phyloP scores from a whole-genome alignment of 2,329 filamentous ascomycete species.

The Thelonectria discophora region DNA sequence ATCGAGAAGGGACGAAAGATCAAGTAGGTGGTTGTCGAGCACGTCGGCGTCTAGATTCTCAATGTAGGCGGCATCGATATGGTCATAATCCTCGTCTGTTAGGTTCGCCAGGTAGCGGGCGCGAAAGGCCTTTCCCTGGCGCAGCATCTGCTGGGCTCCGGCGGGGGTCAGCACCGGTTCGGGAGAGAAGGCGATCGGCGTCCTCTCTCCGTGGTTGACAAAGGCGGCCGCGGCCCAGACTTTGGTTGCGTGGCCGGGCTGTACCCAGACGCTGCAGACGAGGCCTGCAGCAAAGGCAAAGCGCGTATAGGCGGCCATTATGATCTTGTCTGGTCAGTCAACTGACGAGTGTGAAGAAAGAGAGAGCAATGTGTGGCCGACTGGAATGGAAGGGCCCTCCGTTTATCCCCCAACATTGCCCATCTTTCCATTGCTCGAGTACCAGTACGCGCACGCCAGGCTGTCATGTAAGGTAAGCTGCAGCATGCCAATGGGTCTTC shows the following conservation, averaged over 20 bases:
- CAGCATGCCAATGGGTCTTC: too few species aligned
- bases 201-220: conserved; percentile 63
- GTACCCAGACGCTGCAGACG: conserved; percentile 41
- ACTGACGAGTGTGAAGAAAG: background rate
- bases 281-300: conserved; percentile 32
- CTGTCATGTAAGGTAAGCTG: too few species aligned
- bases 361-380: conserved; percentile 1
- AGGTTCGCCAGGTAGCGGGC: conserved; percentile 56
- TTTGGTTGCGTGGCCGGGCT: conserved; percentile 46
- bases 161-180: conserved; percentile 57
- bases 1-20: conserved; percentile 52
- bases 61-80: conserved; percentile 49
- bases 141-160: conserved; percentile 62
- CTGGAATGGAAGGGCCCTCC: conserved; percentile 11
- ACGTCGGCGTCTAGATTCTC: conserved; percentile 52
- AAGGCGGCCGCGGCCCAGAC: conserved; percentile 61
- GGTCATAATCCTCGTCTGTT: conserved; percentile 39
- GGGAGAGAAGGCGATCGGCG: conserved; percentile 49
- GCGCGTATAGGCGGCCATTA: conserved; percentile 33
- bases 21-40: conserved; percentile 60
- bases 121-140: conserved; percentile 59
- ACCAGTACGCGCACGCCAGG: too few species aligned
- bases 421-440: too few species aligned
- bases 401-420: conserved; percentile 15
- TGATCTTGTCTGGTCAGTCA: conserved; percentile 2